Percentiles rank a stretch among this genome's conserved stretches.
Evolutionary conservation across 345 rosid genomes (phyloP).

Genomic region (Eucalyptus pumila): DNA sequence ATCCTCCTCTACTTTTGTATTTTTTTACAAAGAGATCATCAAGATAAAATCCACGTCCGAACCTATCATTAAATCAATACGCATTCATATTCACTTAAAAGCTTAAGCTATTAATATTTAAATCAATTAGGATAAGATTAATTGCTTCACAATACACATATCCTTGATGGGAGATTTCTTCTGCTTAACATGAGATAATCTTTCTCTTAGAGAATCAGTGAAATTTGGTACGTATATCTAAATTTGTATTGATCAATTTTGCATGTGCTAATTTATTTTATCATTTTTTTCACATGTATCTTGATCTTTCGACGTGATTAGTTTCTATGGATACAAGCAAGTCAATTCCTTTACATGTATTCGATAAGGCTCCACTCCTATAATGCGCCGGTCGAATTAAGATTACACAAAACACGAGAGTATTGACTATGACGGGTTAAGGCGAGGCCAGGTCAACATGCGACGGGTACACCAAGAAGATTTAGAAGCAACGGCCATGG

Average conservation of each 20-base stretch:
- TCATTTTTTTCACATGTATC: neutral
- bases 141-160: neutral
- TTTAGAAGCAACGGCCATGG: no score
- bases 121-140: neutral
- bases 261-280: neutral
- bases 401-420: no score
- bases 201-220: neutral
- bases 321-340: neutral
- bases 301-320: neutral
- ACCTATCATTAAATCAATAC: neutral
- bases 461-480: no score
- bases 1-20: neutral
- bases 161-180: neutral
- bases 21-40: neutral
- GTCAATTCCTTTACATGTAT: neutral
- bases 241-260: neutral
- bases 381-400: no score
- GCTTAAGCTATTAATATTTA: neutral
- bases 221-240: neutral
- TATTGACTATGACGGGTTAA: no score
- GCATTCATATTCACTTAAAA: neutral
- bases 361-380: neutral
- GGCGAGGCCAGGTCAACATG: no score
- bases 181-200: neutral
- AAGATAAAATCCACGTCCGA: fast-evolving